Evolutionary conservation across 2,329 filamentous ascomycete genomes (phyloP), one percentile per base, ranked within the genome.

Genomic region (Talaromyces sp.): DNA sequence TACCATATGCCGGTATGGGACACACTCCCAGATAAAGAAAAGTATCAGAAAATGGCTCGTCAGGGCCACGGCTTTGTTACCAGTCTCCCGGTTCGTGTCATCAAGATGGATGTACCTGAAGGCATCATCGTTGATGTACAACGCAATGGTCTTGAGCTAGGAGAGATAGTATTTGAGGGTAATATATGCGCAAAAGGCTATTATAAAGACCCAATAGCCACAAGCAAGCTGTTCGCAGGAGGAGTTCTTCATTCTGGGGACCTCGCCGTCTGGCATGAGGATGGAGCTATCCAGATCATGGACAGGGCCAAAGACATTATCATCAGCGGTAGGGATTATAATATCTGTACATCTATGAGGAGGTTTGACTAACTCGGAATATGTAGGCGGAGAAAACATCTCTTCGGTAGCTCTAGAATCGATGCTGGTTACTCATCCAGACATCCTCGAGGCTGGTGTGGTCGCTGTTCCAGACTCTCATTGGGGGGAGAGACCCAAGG

Each of bases 291-390:
- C 45, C 91, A 97, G 77, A 96, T 99, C 63, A 78, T 95, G 59
- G 94, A 99, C 74, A 83, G 94, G 19, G 89, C 91, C 13, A 99
- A 99, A 78, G 94, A 99, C 70, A 97, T 99, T 55, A 99, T 99
- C 68, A 99, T 99, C 62, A 95, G 89, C 55, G 89, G 89, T 89
- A 78, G 65, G 81, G 72, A 31, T 52, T 19, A 37, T 37, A 28
- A 6, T 52, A 11, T 28, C n/a, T 50, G 35, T 43, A 13, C 3
- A 17, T 50, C 45, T 15, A 9, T n/a, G 31, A 50, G 25, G n/a
- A 25, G 2, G 8, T 1, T 9, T 52, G 13, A 19, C 54, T 37
- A 10, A 57, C 41, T 52, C 58, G 35, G 17, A n/a, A 52, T 19
- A 40, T 37, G 13, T 60, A 90, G 92, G 93, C 48, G 94, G 94